phyloP scores from a whole-genome alignment of 2,329 filamentous ascomycete genomes.

The Trichoderma hamatum region DNA sequence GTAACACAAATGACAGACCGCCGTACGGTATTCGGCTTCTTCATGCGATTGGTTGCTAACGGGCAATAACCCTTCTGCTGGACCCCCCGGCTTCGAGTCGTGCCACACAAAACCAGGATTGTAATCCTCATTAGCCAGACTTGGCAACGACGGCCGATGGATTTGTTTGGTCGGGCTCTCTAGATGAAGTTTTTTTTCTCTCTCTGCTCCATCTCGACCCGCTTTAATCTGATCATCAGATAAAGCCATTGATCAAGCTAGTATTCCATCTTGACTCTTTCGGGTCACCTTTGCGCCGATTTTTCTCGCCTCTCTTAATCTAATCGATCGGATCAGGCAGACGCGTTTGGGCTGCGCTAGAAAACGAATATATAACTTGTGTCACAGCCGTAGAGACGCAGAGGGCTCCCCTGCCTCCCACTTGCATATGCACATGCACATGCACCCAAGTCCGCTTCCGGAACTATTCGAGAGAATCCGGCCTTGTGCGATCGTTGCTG shows the following conservation, averaged over 20 bases:
- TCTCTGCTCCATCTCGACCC: not conserved
- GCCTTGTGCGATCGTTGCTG: not conserved
- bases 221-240: slow-evolving; percentile 24
- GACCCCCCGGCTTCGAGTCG: not conserved
- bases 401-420: not conserved
- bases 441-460: slow-evolving; percentile 16
- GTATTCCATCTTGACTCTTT: not conserved
- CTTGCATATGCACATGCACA: slow-evolving; percentile 14
- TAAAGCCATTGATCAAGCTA: not conserved
- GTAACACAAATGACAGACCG: not conserved
- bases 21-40: not conserved
- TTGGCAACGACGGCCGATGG: slow-evolving; percentile 5
- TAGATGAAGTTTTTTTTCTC: slow-evolving; percentile 9
- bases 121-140: slow-evolving; percentile 7
- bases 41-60: slow-evolving; percentile 1
- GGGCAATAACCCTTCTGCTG: not conserved
- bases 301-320: not conserved
- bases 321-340: slow-evolving; percentile 25
- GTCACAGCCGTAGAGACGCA: not conserved
- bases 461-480: not conserved
- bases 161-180: not conserved
- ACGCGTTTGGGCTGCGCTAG: slow-evolving; percentile 14
- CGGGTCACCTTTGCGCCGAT: slow-evolving; percentile 4
- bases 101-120: not conserved
- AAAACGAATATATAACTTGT: slow-evolving; percentile 20